These are phyloP conservation scores for Rhamnella rubrinervis DNA, from an alignment of 331 rosid species.

Conservation along the genomic window DNA sequence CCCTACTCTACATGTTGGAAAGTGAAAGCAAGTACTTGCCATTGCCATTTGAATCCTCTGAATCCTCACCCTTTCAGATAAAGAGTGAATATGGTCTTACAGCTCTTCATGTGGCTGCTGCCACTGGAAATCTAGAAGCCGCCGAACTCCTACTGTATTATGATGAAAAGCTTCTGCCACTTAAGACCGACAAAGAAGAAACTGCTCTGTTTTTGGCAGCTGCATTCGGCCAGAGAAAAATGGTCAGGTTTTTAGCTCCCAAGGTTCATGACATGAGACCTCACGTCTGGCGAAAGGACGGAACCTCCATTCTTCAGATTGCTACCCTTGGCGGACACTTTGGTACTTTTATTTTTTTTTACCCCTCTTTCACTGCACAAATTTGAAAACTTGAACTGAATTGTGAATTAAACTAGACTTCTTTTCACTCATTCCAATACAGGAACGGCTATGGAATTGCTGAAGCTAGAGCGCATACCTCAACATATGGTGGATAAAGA, in stretches of 20 bases:
- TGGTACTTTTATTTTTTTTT: not conserved
- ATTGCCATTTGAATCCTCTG: no score
- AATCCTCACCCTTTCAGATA: not conserved
- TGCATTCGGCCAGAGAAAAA: not conserved
- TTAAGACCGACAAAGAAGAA: no score
- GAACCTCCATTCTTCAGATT: conserved; percentile 16
- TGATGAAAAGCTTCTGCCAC: no score
- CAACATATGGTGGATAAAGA: not conserved
- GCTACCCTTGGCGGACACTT: conserved; percentile 14
- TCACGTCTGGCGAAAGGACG: not conserved
- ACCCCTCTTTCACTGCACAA: not conserved
- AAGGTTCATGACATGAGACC: not conserved
- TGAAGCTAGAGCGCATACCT: no score
- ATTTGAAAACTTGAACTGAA: not conserved
- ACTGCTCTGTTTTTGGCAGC: not conserved
- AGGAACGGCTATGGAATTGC: conserved; percentile 16
- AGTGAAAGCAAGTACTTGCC: no score
- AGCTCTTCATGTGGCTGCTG: no score
- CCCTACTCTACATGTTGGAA: not conserved
- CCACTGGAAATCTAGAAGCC: no score
- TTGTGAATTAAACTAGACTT: not conserved
- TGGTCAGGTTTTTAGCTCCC: not conserved
- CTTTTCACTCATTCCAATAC: not conserved
- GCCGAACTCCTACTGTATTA: no score
- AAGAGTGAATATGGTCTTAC: not conserved